These are phyloP conservation scores for Cladosporium austrohemisphaericum DNA, from an alignment of 2,329 filamentous ascomycete species.

Conservation along the genomic window DNA sequence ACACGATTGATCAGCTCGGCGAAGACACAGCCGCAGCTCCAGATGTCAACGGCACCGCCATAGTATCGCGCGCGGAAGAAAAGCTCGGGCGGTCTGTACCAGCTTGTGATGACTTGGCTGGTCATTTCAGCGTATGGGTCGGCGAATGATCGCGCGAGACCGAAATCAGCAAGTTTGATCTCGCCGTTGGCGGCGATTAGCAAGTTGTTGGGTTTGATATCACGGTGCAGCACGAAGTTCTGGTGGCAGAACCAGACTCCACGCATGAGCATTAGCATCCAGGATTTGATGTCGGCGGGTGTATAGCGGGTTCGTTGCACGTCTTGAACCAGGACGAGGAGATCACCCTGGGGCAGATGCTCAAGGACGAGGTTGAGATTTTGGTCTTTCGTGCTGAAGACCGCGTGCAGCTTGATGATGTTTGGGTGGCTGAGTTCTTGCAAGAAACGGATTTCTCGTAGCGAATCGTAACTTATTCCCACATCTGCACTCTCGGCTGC, in stretches of 20 bases:
- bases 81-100: slow-evolving; percentile 93
- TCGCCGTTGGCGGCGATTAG: slow-evolving; percentile 89
- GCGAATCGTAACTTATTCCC: slow-evolving; percentile 87
- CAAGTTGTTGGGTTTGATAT: slow-evolving; percentile 99
- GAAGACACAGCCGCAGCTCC: slow-evolving; percentile 90
- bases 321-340: slow-evolving; percentile 92
- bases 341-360: slow-evolving; percentile 86
- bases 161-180: slow-evolving; percentile 96
- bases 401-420: slow-evolving; percentile 86
- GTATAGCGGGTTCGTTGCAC: slow-evolving; percentile 73
- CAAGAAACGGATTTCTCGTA: slow-evolving; percentile 92
- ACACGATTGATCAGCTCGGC: slow-evolving; percentile 81
- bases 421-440: slow-evolving; percentile 94
- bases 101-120: slow-evolving; percentile 88
- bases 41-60: slow-evolving; percentile 85
- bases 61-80: slow-evolving; percentile 89
- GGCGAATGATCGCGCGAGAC: slow-evolving; percentile 82
- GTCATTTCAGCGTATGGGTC: slow-evolving; percentile 88
- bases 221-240: slow-evolving; percentile 88
- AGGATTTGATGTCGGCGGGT: slow-evolving; percentile 88
- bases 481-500: slow-evolving; percentile 77
- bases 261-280: slow-evolving; percentile 95
- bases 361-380: slow-evolving; percentile 96
- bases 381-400: slow-evolving; percentile 94
- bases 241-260: slow-evolving; percentile 97